A percentile compares a stretch with the other conserved stretches of the same genome.
phyloP scores from a whole-genome alignment of 1,139 yeast species.

The Geotrichum histeridarum region DNA sequence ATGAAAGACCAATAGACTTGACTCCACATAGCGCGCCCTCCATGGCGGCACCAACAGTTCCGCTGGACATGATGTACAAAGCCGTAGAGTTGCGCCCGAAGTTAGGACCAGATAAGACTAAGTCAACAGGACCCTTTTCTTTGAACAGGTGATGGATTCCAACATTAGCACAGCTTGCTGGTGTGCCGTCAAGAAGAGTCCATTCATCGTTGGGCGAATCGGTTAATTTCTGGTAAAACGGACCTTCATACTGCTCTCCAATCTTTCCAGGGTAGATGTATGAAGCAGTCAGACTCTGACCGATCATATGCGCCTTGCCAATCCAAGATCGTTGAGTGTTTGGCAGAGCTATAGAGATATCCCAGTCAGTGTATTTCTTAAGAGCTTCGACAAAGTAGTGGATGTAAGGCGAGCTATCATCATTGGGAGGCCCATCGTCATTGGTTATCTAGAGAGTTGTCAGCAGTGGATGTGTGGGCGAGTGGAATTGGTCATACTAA shows the following conservation, averaged over 20 bases:
- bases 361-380: slow-evolving; percentile 66
- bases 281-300: slow-evolving; percentile 61
- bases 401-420: slow-evolving; percentile 76
- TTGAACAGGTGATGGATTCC: slow-evolving; percentile 70
- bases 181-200: slow-evolving; percentile 84
- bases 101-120: slow-evolving; percentile 91
- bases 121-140: slow-evolving; percentile 60
- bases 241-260: slow-evolving; percentile 61
- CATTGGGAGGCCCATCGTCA: slow-evolving; percentile 93
- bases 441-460: slow-evolving; percentile 50
- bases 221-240: slow-evolving; percentile 44
- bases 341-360: slow-evolving; percentile 78
- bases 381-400: slow-evolving; percentile 75
- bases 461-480: too few relatives aligned
- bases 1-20: slow-evolving; percentile 74
- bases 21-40: slow-evolving; percentile 82
- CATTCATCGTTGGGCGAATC: slow-evolving; percentile 60
- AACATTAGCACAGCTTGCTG: slow-evolving; percentile 91
- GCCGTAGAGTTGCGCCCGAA: slow-evolving; percentile 90
- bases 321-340: slow-evolving; percentile 73
- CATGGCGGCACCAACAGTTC: slow-evolving; percentile 98
- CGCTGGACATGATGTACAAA: slow-evolving; percentile 84
- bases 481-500: too few relatives aligned
- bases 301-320: slow-evolving; percentile 95
- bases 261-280: slow-evolving; percentile 43